Base-by-base conservation (phyloP, 1,139 yeast species). In the Taphrina confusa region DNA sequence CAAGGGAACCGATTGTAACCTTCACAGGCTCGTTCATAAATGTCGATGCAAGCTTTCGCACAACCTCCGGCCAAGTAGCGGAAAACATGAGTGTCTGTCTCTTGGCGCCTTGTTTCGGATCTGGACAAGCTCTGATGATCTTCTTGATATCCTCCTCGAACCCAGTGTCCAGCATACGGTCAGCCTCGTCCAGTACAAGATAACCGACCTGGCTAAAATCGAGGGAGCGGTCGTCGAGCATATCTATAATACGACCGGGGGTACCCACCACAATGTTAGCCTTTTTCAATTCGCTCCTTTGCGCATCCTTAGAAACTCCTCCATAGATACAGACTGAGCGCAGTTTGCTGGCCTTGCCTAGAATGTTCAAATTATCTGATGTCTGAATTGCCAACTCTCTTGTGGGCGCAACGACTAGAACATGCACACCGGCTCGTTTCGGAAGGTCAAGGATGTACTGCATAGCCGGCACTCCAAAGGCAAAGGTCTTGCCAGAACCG, bases 381-480 rank as follows among this genome's bases (percentile, higher is more conserved):
- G 85, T 92, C 75, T 92, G 99, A 67, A 92, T 82, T 1, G 98
- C 97, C 70, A 92, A 80, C 74, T 92, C 99, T 78, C 99, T 85
- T 12, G 99, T 92, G 62, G 99, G 99, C 1, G 97, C 90, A 60
- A 92, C 84, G 64, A 87, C 89, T 64, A 94, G 79, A 4, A 90
- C 95, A 68, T 82, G 82, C 62, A 87, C 78, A 16, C 87, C 87
- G 44, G 75, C 74, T 39, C 36, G 25, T 27, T 60, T 74, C 16
- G 62, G 57, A 30, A 59, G 34, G 47, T 66, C 58, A 23, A 69
- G 56, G 51, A 90, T 76, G 66, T 83, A 83, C 72, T 89, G 80
- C 62, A 92, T 80, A n/a, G 97, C 97, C 46, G 99, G 99, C 18
- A 92, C 95, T 70, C 97, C 96, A 72, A 92, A 92, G 0, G 97